A percentile compares a stretch with the other conserved stretches of the same genome.
These are phyloP conservation scores for Debaryomycetaceae sp. DNA, from an alignment of 1,139 yeast genomes.

Conservation along the genomic window DNA sequence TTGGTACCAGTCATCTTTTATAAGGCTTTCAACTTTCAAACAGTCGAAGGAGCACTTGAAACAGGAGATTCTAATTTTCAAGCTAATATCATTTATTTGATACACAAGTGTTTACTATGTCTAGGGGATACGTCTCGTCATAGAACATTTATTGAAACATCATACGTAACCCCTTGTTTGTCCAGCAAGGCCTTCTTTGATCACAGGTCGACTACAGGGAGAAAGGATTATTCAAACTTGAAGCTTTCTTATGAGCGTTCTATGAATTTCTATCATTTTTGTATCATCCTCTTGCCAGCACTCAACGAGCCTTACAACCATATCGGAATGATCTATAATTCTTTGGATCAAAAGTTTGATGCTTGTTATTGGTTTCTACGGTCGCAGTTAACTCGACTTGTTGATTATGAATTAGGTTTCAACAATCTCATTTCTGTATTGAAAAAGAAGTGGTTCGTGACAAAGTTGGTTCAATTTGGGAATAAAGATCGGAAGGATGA, in stretches of 20 bases:
- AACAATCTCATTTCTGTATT: conserved; percentile 34
- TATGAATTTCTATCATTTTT: conserved; percentile 46
- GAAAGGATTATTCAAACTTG: conserved; percentile 21
- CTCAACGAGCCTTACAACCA: conserved; percentile 67
- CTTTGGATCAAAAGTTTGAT: conserved; percentile 28
- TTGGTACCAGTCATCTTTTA: conserved; percentile 28
- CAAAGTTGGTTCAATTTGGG: conserved; percentile 17
- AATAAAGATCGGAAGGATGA: conserved; percentile 6
- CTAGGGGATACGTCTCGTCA: conserved; percentile 63
- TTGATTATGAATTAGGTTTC: conserved; percentile 42
- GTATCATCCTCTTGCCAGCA: conserved; percentile 58
- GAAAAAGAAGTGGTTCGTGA: conserved; percentile 29
- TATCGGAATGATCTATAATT: conserved; percentile 54
- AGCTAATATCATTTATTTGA: conserved; percentile 44
- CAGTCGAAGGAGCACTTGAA: conserved; percentile 12
- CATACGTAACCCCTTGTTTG: conserved; percentile 35
- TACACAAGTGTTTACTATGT: conserved; percentile 53
- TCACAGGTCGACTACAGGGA: conserved; percentile 24
- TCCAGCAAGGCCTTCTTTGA: conserved; percentile 33
- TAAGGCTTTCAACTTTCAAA: conserved; percentile 18
- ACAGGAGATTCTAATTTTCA: conserved; percentile 21
- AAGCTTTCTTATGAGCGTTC: conserved; percentile 29
- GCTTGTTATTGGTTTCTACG: conserved; percentile 52
- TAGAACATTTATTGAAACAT: conserved; percentile 42
- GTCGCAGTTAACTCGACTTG: conserved; percentile 52